Base-by-base conservation (phyloP, 768 basidiomycete genomes). In the Mycena maculata region DNA sequence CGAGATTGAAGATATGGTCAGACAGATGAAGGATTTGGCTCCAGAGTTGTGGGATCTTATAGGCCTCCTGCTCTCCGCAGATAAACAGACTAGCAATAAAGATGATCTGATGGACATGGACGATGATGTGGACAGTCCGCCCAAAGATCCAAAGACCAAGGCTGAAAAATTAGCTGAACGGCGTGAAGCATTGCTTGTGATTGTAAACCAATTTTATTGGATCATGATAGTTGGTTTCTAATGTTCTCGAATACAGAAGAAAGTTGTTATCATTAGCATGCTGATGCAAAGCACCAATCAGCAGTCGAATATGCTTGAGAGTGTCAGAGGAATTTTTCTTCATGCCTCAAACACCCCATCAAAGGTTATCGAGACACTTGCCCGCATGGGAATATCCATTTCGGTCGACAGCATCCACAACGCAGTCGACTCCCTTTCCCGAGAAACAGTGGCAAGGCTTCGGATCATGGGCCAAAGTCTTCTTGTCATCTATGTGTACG, bases 401-500 rank as follows among this genome's bases (percentile, higher is more conserved):
- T 77, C 80, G 3, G 48, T 65, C 5, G 66, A 70, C 10, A 28
- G 75, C 1, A 77, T 78, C 20, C 61, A 77, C 44, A 16, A 67
- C 8, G 70, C 72, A 4, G 50, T 78, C 23, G 42, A 49, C 18
- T 76, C 68, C 49, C 68, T 80, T 7, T 78, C 77, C 2, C 60
- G 57, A 6, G 68, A 78, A 44, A 67, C 78, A 1, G 38, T 39
- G 18, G 16, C 33, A 0, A 33, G 42, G 6, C 67, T 80, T 4
- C 54, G 58, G 7, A 18, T 42, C n/a, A 67, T 78, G 22, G 78
- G 77, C 0, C 53, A 69, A 28, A 74, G 72, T 4, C 64, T 79
- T 8, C 55, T 75, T 1, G 63, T 73, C 1, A 58, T 67, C 7
- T 80, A 76, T 68, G 79, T 79, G 7, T 85, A 81, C 30, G 79